These are phyloP conservation scores for Monosporascus sp. DNA, from an alignment of 2,329 filamentous ascomycete species.

Conservation along the genomic window DNA sequence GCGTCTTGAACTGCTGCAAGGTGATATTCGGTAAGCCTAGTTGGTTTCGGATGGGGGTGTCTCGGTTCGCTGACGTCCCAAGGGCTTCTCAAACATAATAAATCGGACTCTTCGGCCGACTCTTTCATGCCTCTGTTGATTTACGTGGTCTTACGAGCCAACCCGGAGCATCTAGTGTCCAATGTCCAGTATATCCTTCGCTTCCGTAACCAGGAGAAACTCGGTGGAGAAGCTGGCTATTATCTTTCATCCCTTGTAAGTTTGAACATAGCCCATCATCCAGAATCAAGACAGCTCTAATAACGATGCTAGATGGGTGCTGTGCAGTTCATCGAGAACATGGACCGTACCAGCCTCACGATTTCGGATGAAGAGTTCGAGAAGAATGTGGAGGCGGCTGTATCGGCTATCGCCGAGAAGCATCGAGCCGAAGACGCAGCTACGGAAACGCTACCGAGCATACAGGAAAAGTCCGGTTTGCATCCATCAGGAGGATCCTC, in stretches of 20 bases:
- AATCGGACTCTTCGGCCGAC: constrained; percentile 91
- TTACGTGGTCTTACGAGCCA: constrained; percentile 90
- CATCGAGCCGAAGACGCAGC: constrained; percentile 55
- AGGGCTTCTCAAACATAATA: constrained; percentile 85
- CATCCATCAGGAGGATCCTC: constrained; percentile 41
- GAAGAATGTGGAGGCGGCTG: constrained; percentile 89
- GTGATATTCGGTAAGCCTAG: constrained; percentile 78
- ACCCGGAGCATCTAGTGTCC: constrained; percentile 90
- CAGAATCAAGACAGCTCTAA: background rate
- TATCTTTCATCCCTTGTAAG: constrained; percentile 87
- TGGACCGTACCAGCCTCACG: constrained; percentile 89
- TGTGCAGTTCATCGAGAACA: constrained; percentile 92
- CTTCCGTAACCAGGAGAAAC: constrained; percentile 95
- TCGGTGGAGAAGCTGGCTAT: constrained; percentile 95
- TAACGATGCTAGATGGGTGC: constrained; percentile 64
- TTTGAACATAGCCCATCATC: constrained; percentile 2
- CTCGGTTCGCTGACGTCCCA: constrained; percentile 1
- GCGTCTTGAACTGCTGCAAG: constrained; percentile 97
- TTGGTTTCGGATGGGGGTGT: background rate
- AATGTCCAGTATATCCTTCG: constrained; percentile 98
- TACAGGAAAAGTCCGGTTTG: constrained; percentile 40
- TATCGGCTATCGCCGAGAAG: constrained; percentile 90
- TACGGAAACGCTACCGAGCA: constrained; percentile 32
- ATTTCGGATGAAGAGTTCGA: constrained; percentile 96
- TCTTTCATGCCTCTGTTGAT: constrained; percentile 94